Conservation (phyloP, 2,329 filamentous ascomycete genomes). For the Claviceps paspali region DNA sequence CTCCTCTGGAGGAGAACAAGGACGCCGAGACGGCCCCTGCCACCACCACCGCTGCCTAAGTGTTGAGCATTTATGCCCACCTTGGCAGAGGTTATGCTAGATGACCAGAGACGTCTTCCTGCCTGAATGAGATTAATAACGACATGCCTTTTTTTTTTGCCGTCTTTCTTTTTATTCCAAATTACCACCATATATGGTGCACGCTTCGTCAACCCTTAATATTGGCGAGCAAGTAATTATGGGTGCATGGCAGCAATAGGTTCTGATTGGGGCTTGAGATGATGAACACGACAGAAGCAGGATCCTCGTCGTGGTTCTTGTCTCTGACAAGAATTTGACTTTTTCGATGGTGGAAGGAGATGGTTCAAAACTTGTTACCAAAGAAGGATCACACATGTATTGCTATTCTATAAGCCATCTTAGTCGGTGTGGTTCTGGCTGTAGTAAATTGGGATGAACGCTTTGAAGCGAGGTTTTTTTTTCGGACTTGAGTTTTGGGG, state of each 20-base stretch:
- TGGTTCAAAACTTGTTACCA: neutral
- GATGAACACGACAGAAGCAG: conserved; percentile 13
- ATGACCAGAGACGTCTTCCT: conserved; percentile 12
- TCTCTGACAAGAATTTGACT: conserved; percentile 16
- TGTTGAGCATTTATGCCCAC: conserved; percentile 2
- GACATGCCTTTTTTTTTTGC: conserved; percentile 20
- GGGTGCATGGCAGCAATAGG: neutral
- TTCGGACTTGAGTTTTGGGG: no score
- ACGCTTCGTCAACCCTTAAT: conserved; percentile 13
- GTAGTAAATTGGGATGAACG: neutral
- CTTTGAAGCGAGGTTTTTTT: neutral
- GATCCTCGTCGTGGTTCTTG: conserved; percentile 9
- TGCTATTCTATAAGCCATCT: conserved; percentile 3
- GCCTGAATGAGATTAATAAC: conserved; percentile 20
- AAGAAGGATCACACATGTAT: neutral
- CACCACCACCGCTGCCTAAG: conserved; percentile 19
- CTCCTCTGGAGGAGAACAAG: conserved; percentile 29
- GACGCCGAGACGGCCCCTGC: conserved; percentile 18
- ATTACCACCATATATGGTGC: conserved; percentile 23
- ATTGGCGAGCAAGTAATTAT: conserved; percentile 1
- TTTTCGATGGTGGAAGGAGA: conserved; percentile 2
- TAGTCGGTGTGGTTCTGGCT: neutral
- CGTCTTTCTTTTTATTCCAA: conserved; percentile 13
- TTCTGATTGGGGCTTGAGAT: conserved; percentile 12
- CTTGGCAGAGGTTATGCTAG: conserved; percentile 10